Base-by-base conservation (phyloP, 2,329 filamentous ascomycete species). In the Exophiala bonariae region DNA sequence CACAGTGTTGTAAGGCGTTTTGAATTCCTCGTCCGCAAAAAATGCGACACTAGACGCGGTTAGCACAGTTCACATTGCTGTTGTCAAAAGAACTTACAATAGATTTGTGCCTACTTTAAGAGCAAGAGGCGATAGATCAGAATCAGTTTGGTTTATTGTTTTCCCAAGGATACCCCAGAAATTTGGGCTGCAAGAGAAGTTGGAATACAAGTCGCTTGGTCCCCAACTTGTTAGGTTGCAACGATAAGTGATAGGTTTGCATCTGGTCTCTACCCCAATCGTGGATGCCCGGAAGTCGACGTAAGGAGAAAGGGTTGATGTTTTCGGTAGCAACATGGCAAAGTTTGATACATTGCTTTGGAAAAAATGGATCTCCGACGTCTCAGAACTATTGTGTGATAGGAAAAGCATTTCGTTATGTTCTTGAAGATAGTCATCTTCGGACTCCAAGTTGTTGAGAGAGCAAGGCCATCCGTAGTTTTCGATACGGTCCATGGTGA, bases 381-480 rank as follows among this genome's bases (percentile, higher is more conserved):
- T 18, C 20, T 22, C 8, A 2, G 47, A 50, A 4, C 11, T 41
- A 23, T 50, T 50, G 41, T 45, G 41, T 8, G 22, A 26, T 32
- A 50, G 31, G 26, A 16, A 39, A 14, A 50, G 36, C 41, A 40
- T 40, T 26, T 50, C 47, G 23, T 50, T 50, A 10, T 26, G 41
- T 30, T 46, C 22, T 30, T 19, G 19, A 4, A 35, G 23, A 26
- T 33, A 40, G 26, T 33, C 41, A 8, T 45, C 31, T 2, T 14
- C 10, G 26, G 47, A 40, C 4, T 31, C 28, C 7, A 33, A 8
- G 16, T 33, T 50, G 42, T 50, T 45, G 3, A 40, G 18, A n/a
- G 47, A 40, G 31, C 47, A 50, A 13, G 47, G 34, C 26, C 17
- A 26, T 6, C 47, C 47, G 31, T 37, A 45, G n/a, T 50, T 50